These are phyloP conservation scores for Arthrobotrys pseudoclavata DNA, from an alignment of 2,329 filamentous ascomycete genomes.

Conservation along the genomic window DNA sequence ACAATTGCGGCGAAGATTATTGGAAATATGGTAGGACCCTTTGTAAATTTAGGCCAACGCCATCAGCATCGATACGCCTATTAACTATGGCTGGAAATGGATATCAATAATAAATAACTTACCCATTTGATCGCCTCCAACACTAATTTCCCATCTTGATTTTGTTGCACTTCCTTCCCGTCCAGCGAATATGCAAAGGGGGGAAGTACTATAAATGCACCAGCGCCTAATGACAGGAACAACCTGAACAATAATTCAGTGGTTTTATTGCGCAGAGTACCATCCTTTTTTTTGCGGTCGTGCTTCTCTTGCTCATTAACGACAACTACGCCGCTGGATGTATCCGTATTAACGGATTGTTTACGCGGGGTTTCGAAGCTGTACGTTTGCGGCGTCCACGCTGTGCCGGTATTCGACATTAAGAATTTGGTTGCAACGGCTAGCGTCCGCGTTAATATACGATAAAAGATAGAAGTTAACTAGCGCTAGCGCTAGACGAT, in stretches of 20 bases:
- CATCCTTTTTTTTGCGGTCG: not conserved
- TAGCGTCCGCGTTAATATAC: not conserved
- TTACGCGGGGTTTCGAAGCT: not conserved
- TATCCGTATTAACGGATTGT: not conserved
- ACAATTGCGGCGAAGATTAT: slow-evolving; percentile 8
- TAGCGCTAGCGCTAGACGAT: not conserved
- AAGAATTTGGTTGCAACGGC: not conserved
- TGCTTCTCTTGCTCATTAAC: not conserved
- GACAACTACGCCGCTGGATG: not conserved
- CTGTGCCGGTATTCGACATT: not conserved
- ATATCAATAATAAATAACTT: not conserved
- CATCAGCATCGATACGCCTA: not conserved
- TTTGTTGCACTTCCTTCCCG: not conserved
- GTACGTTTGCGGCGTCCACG: not conserved
- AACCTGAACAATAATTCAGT: not conserved
- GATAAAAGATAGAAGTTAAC: not conserved
- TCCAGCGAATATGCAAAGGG: slow-evolving; percentile 1
- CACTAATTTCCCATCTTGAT: not conserved
- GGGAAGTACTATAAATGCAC: slow-evolving; percentile 2
- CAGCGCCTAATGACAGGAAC: not conserved
- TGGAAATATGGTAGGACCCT: slow-evolving; percentile 20
- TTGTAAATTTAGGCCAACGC: not conserved
- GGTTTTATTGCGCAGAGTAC: not conserved
- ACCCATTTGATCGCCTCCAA: slow-evolving; percentile 15
- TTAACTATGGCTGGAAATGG: not conserved